Percentiles rank a stretch among this genome's conserved stretches.
Evolutionary conservation across 108 stramenopile genomes (phyloP).

Genomic region (Discostella pseudostelligera): DNA sequence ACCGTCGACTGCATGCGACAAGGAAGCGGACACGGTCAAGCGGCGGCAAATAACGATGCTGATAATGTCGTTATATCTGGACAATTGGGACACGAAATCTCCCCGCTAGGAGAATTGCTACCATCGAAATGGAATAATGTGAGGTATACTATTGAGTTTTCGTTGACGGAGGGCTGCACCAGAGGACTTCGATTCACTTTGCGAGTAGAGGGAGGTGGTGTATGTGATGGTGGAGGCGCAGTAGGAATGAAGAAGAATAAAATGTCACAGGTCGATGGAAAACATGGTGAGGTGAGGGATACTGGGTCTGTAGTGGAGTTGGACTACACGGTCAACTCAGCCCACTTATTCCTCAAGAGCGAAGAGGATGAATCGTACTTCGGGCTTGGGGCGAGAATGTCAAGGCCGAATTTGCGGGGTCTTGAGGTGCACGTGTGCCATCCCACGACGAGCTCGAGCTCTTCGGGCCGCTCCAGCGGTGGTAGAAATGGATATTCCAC

Average conservation of each 20-base stretch:
- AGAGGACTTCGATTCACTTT: neutral
- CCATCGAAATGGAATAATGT: slow-evolving; percentile 4
- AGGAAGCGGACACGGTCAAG: neutral
- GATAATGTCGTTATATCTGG: slow-evolving; percentile 21
- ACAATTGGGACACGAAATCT: slow-evolving; percentile 18
- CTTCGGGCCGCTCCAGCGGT: neutral
- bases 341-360: slow-evolving; percentile 23
- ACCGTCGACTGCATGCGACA: slow-evolving; percentile 25
- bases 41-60: neutral
- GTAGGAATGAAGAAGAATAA: slow-evolving; percentile 1
- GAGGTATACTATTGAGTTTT: slow-evolving; percentile 18
- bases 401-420: slow-evolving; percentile 38
- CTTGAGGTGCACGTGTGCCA: slow-evolving; percentile 39
- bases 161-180: neutral
- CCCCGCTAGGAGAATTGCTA: slow-evolving; percentile 12
- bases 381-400: slow-evolving; percentile 48
- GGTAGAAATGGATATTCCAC: neutral
- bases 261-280: slow-evolving; percentile 5
- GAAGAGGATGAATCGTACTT: slow-evolving; percentile 36
- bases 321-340: slow-evolving; percentile 26
- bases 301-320: neutral
- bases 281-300: neutral
- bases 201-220: slow-evolving; percentile 10
- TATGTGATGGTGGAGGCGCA: neutral
- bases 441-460: neutral